phyloP scores from a whole-genome alignment of 495 filamentous ascomycete genomes.

The Penicillium lagena region DNA sequence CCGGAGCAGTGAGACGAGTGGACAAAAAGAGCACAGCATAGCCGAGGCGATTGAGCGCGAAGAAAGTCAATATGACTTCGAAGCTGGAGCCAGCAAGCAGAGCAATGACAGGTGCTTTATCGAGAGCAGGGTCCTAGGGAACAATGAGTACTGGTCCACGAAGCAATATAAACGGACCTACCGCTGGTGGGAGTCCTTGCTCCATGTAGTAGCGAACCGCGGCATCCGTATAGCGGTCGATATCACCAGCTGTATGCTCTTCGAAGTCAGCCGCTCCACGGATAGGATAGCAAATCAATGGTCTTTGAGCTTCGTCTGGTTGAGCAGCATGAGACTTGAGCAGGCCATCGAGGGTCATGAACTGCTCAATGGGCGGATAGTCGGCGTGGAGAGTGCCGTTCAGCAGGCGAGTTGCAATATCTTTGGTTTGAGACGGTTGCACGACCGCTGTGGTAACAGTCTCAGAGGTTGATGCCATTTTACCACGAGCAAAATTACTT shows the following conservation, averaged over 20 bases:
- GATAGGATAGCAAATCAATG: constrained; percentile 18
- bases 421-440: constrained; percentile 4
- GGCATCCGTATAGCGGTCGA: constrained; percentile 20
- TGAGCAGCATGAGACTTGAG: constrained; percentile 18
- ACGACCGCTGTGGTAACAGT: constrained; percentile 5
- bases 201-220: constrained; percentile 17
- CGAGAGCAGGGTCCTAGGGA: constrained; percentile 9
- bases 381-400: constrained; percentile 20
- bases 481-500: neutral
- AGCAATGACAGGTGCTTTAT: constrained; percentile 35
- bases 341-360: constrained; percentile 18
- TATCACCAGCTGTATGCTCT: constrained; percentile 16
- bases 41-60: constrained; percentile 50
- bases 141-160: neutral
- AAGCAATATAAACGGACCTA: neutral
- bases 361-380: constrained; percentile 15
- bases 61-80: constrained; percentile 47
- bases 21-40: constrained; percentile 51
- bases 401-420: constrained; percentile 16
- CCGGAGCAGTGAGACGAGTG: constrained; percentile 44
- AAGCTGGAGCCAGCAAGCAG: constrained; percentile 47
- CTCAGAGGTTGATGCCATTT: constrained; percentile 13
- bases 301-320: constrained; percentile 7
- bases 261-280: constrained; percentile 17
- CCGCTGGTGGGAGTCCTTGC: constrained; percentile 14